A percentile compares a stretch with the other conserved stretches of the same genome.
These are phyloP conservation scores for Ceratocystiopsis sp. DNA, from an alignment of 2,329 filamentous ascomycete genomes.

Conservation along the genomic window DNA sequence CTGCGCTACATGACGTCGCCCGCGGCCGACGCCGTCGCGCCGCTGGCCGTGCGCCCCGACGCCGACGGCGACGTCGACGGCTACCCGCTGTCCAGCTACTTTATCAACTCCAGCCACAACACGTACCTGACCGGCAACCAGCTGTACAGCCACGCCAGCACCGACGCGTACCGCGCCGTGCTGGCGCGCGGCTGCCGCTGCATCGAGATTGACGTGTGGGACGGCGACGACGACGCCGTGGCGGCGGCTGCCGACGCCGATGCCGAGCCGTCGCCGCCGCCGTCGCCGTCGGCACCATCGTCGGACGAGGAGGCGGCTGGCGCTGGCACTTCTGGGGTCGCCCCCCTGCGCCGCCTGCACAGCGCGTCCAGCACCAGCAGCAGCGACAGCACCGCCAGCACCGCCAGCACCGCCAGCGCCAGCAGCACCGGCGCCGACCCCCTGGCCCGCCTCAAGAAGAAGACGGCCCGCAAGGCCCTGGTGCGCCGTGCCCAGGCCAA, in stretches of 20 bases:
- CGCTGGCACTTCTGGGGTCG: background rate
- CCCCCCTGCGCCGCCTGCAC: too few relatives aligned
- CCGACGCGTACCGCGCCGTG: constrained; percentile 72
- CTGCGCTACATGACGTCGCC: constrained; percentile 39
- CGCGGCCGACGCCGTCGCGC: constrained; percentile 24
- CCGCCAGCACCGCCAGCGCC: constrained; percentile 34
- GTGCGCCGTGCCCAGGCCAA: constrained; percentile 48
- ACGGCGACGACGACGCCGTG: constrained; percentile 50
- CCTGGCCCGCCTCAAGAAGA: constrained; percentile 1
- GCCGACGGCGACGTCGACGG: constrained; percentile 34
- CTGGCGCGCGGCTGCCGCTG: constrained; percentile 74
- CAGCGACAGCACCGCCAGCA: too few relatives aligned
- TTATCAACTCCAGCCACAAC: constrained; percentile 88
- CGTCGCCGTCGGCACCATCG: background rate
- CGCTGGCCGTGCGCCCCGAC: constrained; percentile 12
- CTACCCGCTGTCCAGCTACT: constrained; percentile 76
- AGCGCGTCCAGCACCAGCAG: too few relatives aligned
- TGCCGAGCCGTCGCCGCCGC: background rate
- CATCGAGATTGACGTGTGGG: constrained; percentile 92
- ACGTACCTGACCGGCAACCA: constrained; percentile 85
- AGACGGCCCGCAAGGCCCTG: constrained; percentile 35
- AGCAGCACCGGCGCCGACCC: constrained; percentile 29
- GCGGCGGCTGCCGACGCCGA: background rate
- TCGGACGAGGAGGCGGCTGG: background rate
- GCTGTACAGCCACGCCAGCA: constrained; percentile 71